phyloP scores from a whole-genome alignment of 2,329 filamentous ascomycete genomes.

The Cytospora chrysosperma region DNA sequence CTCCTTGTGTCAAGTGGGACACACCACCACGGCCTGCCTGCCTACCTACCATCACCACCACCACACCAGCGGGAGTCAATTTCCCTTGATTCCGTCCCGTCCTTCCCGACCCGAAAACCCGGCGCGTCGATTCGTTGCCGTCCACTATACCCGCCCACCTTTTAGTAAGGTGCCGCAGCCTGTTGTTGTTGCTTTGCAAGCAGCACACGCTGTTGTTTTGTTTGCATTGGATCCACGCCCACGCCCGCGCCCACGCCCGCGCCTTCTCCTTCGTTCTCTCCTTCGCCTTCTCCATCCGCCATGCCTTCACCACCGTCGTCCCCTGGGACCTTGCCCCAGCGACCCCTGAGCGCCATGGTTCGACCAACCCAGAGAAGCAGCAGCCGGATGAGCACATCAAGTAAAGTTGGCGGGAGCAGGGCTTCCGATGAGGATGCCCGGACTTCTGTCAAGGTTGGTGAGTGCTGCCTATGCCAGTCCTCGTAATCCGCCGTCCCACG shows the following conservation, averaged over 20 bases:
- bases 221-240: conserved; percentile 11
- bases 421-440: conserved; percentile 87
- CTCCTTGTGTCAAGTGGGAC: conserved; percentile 20
- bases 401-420: conserved; percentile 74
- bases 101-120: background rate
- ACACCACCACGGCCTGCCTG: too few species aligned
- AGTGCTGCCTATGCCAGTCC: conserved; percentile 40
- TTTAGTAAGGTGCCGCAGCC: background rate
- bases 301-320: conserved; percentile 75
- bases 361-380: conserved; percentile 70
- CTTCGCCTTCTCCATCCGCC: conserved; percentile 28
- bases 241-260: background rate
- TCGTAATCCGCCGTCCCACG: background rate
- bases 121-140: conserved; percentile 3
- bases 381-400: conserved; percentile 82
- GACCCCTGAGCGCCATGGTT: conserved; percentile 80
- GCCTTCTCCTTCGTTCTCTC: conserved; percentile 6
- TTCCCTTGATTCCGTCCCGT: conserved; percentile 2
- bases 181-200: background rate
- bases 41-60: background rate
- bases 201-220: conserved; percentile 3
- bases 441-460: conserved; percentile 95
- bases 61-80: conserved; percentile 12
- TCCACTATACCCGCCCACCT: conserved; percentile 11
- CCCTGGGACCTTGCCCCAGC: conserved; percentile 55